Percentiles rank a stretch among this genome's conserved stretches.
These are phyloP conservation scores for Ceratocystis colombiana DNA, from an alignment of 2,329 filamentous ascomycete species.

Conservation along the genomic window DNA sequence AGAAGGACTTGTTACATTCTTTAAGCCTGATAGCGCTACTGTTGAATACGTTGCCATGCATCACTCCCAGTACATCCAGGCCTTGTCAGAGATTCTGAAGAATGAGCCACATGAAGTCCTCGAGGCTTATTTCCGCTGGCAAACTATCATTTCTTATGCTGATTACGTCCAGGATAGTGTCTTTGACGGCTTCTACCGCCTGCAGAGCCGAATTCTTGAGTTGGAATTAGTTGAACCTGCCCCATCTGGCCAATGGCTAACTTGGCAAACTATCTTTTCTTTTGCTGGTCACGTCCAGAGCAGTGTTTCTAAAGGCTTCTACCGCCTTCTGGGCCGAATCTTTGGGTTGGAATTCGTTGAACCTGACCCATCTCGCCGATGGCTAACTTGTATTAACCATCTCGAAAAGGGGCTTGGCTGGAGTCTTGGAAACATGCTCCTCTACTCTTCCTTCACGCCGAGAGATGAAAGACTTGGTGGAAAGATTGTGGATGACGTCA, in stretches of 20 bases:
- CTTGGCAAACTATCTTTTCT: too few relatives aligned
- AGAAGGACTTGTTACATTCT: conserved; percentile 41
- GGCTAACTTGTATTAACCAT: conserved; percentile 52
- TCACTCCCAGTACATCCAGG: conserved; percentile 51
- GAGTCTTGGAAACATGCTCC: conserved; percentile 62
- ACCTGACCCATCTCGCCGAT: conserved; percentile 45
- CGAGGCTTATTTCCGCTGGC: conserved; percentile 54
- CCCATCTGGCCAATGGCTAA: conserved; percentile 27
- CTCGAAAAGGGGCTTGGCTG: conserved; percentile 53
- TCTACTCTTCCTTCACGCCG: conserved; percentile 56
- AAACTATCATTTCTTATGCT: conserved; percentile 46
- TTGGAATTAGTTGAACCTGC: conserved; percentile 49
- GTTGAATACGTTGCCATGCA: conserved; percentile 47
- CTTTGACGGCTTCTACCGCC: conserved; percentile 49
- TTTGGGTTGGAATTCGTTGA: conserved; percentile 46
- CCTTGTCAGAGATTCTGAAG: conserved; percentile 46
- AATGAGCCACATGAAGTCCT: conserved; percentile 46
- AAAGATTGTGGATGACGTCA: conserved; percentile 60
- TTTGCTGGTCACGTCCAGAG: too few relatives aligned
- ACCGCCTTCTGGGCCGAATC: conserved; percentile 37
- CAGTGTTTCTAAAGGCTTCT: too few relatives aligned
- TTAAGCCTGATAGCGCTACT: conserved; percentile 30
- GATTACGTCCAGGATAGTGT: conserved; percentile 49
- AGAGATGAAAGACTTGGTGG: conserved; percentile 48
- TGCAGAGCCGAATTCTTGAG: conserved; percentile 51